Conservation (phyloP, 1,284 basidiomycete species). For the Agaricales sp. region DNA sequence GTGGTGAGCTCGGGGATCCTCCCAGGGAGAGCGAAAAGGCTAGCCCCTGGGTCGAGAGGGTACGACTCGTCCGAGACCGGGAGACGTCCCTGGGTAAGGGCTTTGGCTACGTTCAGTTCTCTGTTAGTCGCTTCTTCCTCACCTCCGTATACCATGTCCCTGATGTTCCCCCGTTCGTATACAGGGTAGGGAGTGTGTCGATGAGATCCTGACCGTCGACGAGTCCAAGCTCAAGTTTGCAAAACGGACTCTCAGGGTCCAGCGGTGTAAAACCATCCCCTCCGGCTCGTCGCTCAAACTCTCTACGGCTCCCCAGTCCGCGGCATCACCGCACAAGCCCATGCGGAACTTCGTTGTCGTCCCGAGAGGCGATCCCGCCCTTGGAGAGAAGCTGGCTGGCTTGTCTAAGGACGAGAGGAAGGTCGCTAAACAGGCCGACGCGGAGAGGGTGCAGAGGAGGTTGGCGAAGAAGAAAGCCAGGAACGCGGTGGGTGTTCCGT, state of each 20-base stretch:
- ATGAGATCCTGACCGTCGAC: constrained; percentile 78
- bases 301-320: constrained; percentile 13
- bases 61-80: constrained; percentile 84
- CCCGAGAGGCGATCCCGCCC: constrained; percentile 70
- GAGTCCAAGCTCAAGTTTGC: constrained; percentile 74
- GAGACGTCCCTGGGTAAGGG: constrained; percentile 97
- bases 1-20: constrained; percentile 57
- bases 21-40: constrained; percentile 21
- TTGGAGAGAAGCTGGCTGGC: constrained; percentile 68
- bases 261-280: constrained; percentile 65
- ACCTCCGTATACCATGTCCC: constrained; percentile 4
- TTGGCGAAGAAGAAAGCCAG: constrained; percentile 82
- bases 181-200: constrained; percentile 82
- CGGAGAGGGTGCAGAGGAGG: constrained; percentile 71
- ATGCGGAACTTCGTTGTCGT: constrained; percentile 14
- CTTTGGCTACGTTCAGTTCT: constrained; percentile 89
- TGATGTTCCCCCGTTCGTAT: constrained; percentile 7
- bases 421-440: constrained; percentile 65
- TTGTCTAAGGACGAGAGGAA: constrained; percentile 85
- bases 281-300: constrained; percentile 18
- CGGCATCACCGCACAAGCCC: constrained; percentile 9
- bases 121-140: constrained; percentile 41
- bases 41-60: constrained; percentile 68
- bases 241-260: constrained; percentile 81
- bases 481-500: constrained; percentile 36